phyloP scores from a whole-genome alignment of 176 grass and related monocot genomes.

The Bothriochloa decipiens region DNA sequence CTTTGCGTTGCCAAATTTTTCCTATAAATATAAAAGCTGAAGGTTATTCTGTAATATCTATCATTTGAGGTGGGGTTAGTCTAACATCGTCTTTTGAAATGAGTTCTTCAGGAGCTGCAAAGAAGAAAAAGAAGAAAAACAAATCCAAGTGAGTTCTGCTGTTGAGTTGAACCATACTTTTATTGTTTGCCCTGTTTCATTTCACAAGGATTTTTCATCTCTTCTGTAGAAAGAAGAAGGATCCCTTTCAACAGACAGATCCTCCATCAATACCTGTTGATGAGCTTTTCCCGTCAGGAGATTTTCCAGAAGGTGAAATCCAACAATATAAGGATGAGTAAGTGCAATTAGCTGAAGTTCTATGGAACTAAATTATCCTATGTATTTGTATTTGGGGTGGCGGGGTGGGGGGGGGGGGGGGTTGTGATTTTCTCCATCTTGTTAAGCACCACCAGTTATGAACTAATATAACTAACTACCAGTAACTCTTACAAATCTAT shows the following conservation, averaged over 20 bases:
- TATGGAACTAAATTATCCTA: not conserved
- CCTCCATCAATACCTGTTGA: conserved; percentile 90
- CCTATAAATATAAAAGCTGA: conserved; percentile 3
- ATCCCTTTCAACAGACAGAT: conserved; percentile 76
- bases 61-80: conserved; percentile 17
- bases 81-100: conserved; percentile 32
- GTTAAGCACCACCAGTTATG: not conserved
- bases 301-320: conserved; percentile 25
- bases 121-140: conserved; percentile 94
- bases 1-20: not conserved
- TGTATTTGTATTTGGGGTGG: too few relatives aligned
- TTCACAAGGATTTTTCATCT: not conserved
- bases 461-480: not conserved
- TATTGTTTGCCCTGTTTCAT: conserved; percentile 29
- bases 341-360: not conserved
- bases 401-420: too few relatives aligned
- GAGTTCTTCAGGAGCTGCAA: conserved; percentile 44
- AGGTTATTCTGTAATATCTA: conserved; percentile 23
- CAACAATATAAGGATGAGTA: conserved; percentile 30
- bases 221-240: conserved; percentile 81
- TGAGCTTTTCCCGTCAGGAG: conserved; percentile 53
- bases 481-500: conserved; percentile 29
- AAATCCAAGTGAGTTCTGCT: conserved; percentile 62
- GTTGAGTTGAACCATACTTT: conserved; percentile 23
- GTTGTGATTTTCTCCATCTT: too few relatives aligned